Conservation (phyloP, 2,329 filamentous ascomycete genomes). For the Plectosphaerella plurivora region DNA sequence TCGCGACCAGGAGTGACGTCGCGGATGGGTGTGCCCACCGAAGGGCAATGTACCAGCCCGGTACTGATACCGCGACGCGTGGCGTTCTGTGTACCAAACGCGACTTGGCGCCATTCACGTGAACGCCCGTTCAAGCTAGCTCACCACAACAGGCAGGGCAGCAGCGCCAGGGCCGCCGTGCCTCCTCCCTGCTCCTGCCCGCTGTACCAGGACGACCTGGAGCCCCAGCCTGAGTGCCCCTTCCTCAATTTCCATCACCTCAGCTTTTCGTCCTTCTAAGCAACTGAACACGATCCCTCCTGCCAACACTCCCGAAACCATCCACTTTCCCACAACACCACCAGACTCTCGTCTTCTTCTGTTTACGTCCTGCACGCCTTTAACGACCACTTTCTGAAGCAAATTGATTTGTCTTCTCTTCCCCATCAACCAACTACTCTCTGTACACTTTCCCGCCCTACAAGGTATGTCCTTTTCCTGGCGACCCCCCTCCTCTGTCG, state of each 20-base stretch:
- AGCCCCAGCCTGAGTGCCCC: neutral
- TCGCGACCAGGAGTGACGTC: neutral
- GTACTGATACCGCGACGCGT: neutral
- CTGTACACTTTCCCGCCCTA: neutral
- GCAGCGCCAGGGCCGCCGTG: neutral
- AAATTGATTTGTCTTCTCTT: neutral
- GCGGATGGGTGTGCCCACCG: neutral
- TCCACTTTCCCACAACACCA: slow-evolving; percentile 6
- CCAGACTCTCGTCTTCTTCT: slow-evolving; percentile 3
- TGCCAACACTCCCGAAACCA: slow-evolving; percentile 5
- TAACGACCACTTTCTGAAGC: neutral
- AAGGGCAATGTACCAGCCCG: neutral
- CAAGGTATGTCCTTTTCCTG: slow-evolving; percentile 11
- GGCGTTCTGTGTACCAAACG: neutral
- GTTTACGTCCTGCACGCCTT: slow-evolving; percentile 4
- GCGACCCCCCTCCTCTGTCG: slow-evolving; percentile 29
- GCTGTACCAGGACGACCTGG: neutral
- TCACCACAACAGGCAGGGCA: neutral
- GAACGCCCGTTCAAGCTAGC: slow-evolving; percentile 2
- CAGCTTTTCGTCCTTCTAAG: slow-evolving; percentile 3
- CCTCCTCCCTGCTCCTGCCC: neutral
- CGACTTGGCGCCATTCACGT: neutral
- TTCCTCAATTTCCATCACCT: slow-evolving; percentile 6
- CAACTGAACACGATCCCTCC: slow-evolving; percentile 4
- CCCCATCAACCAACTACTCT: neutral